These are phyloP conservation scores for Penicillium sp. DNA, from an alignment of 2,329 filamentous ascomycete species.

Conservation along the genomic window DNA sequence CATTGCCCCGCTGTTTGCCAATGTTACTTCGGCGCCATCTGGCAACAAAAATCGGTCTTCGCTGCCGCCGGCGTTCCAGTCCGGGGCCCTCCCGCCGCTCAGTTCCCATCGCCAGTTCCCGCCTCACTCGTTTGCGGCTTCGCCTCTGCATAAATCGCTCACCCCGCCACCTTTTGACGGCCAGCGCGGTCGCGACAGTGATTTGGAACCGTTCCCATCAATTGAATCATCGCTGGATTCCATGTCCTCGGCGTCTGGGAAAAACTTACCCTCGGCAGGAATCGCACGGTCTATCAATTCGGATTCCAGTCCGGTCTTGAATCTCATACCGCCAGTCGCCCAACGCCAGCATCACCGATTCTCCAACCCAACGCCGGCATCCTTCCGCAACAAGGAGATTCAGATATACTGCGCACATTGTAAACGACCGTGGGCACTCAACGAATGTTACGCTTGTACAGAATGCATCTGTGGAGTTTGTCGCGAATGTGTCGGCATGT, in stretches of 20 bases:
- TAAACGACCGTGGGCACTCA: constrained; percentile 69
- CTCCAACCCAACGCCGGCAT: constrained; percentile 54
- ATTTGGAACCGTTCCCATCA: constrained; percentile 78
- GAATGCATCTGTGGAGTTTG: constrained; percentile 95
- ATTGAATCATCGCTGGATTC: constrained; percentile 74
- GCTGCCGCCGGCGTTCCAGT: constrained; percentile 59
- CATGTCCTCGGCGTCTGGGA: constrained; percentile 51
- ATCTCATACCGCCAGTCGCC: constrained; percentile 35
- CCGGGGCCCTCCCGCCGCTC: constrained; percentile 44
- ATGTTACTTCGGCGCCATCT: constrained; percentile 40
- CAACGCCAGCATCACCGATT: constrained; percentile 42
- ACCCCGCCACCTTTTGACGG: constrained; percentile 74
- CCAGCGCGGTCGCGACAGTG: constrained; percentile 49
- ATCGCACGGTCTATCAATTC: constrained; percentile 69
- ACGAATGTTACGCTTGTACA: constrained; percentile 87
- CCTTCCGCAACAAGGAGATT: constrained; percentile 52
- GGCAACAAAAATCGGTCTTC: constrained; percentile 55
- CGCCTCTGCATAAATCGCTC: constrained; percentile 82
- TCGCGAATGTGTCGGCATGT: constrained; percentile 68
- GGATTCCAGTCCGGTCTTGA: constrained; percentile 57
- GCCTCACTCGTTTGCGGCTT: constrained; percentile 69
- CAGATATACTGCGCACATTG: constrained; percentile 94
- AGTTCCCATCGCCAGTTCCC: constrained; percentile 46
- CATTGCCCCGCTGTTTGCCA: constrained; percentile 39
- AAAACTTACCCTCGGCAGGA: constrained; percentile 69